These are phyloP conservation scores for Limonomyces culmigenus DNA, from an alignment of 1,284 basidiomycete genomes.

Conservation along the genomic window DNA sequence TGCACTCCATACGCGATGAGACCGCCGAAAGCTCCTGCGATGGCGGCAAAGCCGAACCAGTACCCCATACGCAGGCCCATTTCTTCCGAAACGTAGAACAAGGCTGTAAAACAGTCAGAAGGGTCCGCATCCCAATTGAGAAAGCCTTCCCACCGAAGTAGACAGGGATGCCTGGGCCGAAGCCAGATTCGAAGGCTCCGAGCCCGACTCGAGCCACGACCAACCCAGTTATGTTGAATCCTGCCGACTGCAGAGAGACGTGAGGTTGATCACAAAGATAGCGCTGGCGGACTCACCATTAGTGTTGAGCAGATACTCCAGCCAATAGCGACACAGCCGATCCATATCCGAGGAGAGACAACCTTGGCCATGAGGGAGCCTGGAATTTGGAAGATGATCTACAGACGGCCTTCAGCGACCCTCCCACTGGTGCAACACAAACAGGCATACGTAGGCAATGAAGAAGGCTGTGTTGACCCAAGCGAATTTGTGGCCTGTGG, in stretches of 20 bases:
- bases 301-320: slow-evolving; percentile 57
- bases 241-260: slow-evolving; percentile 27
- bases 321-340: slow-evolving; percentile 45
- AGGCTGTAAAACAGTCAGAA: too few relatives aligned
- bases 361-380: slow-evolving; percentile 50
- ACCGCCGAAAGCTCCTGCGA: slow-evolving; percentile 18
- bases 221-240: slow-evolving; percentile 38
- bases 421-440: not conserved
- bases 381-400: slow-evolving; percentile 61
- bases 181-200: slow-evolving; percentile 57
- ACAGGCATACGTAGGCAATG: slow-evolving; percentile 50
- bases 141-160: slow-evolving; percentile 64
- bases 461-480: slow-evolving; percentile 65
- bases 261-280: not conserved
- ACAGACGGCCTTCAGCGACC: not conserved
- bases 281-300: slow-evolving; percentile 29
- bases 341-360: slow-evolving; percentile 46
- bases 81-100: too few relatives aligned
- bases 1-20: slow-evolving; percentile 19
- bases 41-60: slow-evolving; percentile 13
- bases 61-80: slow-evolving; percentile 11
- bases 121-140: too few relatives aligned
- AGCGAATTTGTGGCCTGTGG: slow-evolving; percentile 46
- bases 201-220: slow-evolving; percentile 41
- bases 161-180: slow-evolving; percentile 55